Evolutionary conservation across 2,329 filamentous ascomycete genomes (phyloP).

Genomic region (Botryosphaeria agaves): DNA sequence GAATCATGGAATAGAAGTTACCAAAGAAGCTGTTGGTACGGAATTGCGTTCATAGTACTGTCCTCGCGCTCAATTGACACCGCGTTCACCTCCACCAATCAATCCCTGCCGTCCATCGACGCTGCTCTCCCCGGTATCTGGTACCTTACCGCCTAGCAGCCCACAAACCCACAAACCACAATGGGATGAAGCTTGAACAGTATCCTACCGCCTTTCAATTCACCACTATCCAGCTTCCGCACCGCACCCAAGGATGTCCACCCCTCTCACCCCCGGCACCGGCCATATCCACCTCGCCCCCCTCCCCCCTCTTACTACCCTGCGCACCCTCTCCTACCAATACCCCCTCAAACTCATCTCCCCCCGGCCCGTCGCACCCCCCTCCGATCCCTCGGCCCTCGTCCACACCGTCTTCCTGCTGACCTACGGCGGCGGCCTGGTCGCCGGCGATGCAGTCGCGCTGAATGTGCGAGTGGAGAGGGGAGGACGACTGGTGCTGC

Average conservation of each 20-base stretch:
- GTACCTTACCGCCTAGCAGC: too few species aligned
- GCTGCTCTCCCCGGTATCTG: too few species aligned
- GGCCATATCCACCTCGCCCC: conserved; percentile 60
- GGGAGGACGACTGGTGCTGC: conserved; percentile 44
- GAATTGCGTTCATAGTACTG: too few species aligned
- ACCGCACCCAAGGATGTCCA: conserved; percentile 22
- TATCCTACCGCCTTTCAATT: too few species aligned
- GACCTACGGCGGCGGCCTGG: conserved; percentile 85
- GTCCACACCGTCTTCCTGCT: conserved; percentile 69
- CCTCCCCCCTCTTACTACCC: conserved; percentile 50
- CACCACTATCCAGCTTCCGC: too few species aligned
- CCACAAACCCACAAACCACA: too few species aligned
- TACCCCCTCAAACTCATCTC: conserved; percentile 92
- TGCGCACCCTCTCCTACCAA: conserved; percentile 67
- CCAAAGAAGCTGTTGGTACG: too few species aligned
- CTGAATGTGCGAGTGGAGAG: conserved; percentile 50
- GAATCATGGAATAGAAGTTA: too few species aligned
- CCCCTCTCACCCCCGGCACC: conserved; percentile 69
- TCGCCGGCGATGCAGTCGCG: conserved; percentile 69
- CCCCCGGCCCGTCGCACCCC: conserved; percentile 45
- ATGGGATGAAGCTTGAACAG: too few species aligned
- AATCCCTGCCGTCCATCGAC: too few species aligned
- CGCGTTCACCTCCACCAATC: too few species aligned
- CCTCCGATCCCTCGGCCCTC: conserved; percentile 22
- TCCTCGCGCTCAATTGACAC: too few species aligned